Evolutionary conservation across 1,284 basidiomycete species (phyloP).

Genomic region (Puccinia horiana): DNA sequence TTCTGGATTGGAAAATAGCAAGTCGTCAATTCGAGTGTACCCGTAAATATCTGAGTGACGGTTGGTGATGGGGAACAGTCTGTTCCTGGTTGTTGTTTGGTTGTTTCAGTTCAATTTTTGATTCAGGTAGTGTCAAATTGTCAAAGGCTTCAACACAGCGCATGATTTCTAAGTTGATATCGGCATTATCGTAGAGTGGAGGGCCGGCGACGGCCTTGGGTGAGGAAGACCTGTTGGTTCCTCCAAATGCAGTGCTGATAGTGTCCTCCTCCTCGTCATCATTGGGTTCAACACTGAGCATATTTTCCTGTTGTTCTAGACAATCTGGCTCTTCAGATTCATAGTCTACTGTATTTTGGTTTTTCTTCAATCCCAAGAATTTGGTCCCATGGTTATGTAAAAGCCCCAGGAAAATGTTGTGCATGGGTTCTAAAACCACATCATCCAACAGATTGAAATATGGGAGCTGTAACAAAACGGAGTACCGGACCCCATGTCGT

Average conservation of each 20-base stretch:
- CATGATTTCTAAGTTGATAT: not conserved
- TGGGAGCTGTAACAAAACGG: slow-evolving; percentile 19
- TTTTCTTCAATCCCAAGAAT: slow-evolving; percentile 27
- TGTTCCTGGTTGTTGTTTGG: not conserved
- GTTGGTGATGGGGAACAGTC: not conserved
- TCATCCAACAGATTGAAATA: slow-evolving; percentile 19
- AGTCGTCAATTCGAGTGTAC: not conserved
- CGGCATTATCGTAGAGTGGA: not conserved
- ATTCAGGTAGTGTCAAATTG: not conserved
- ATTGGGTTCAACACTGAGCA: not conserved
- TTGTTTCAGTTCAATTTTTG: not conserved
- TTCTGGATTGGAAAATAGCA: not conserved
- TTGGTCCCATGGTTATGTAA: slow-evolving; percentile 15
- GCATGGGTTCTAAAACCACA: slow-evolving; percentile 38
- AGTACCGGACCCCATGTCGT: slow-evolving; percentile 35
- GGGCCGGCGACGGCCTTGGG: not conserved
- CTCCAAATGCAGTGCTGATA: not conserved
- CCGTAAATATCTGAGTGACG: not conserved
- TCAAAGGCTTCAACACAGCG: slow-evolving; percentile 7
- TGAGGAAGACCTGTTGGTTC: not conserved
- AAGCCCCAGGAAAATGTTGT: slow-evolving; percentile 40
- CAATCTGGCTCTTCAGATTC: not conserved
- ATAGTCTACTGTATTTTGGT: not conserved
- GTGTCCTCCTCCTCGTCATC: not conserved
- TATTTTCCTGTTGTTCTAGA: not conserved